phyloP scores from a whole-genome alignment of 2,329 filamentous ascomycete species.

The Periconia sp. region DNA sequence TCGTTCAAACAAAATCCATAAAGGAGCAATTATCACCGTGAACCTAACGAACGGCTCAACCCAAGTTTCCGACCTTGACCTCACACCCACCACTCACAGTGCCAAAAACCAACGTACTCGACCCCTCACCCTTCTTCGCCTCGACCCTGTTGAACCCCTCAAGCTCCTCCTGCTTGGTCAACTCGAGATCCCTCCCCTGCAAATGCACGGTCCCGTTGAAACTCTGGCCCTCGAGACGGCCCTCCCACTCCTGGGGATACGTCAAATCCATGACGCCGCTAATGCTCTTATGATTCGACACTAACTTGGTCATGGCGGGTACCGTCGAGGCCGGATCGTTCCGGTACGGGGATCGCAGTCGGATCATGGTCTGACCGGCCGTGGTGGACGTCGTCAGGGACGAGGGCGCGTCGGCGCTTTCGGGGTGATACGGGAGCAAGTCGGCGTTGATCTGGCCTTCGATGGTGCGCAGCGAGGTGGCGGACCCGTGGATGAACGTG shows the following conservation, averaged over 20 bases:
- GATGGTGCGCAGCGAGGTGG: conserved; percentile 37
- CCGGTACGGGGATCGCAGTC: conserved; percentile 36
- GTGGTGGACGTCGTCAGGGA: conserved; percentile 37
- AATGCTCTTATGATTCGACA: conserved; percentile 38
- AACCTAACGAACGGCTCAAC: background rate
- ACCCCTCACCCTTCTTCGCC: conserved; percentile 44
- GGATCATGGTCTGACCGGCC: conserved; percentile 39
- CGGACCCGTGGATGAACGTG: conserved; percentile 44
- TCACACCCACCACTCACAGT: conserved; percentile 36
- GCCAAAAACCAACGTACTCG: conserved; percentile 37
- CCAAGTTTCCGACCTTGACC: conserved; percentile 31
- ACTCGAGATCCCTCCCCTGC: conserved; percentile 41
- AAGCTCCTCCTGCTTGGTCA: conserved; percentile 29
- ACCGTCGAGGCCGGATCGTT: conserved; percentile 10
- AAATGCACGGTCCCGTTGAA: conserved; percentile 42
- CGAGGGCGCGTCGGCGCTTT: conserved; percentile 24
- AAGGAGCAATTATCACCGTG: too few relatives aligned
- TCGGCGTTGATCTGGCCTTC: conserved; percentile 43
- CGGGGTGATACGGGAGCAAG: conserved; percentile 38
- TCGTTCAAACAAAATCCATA: too few relatives aligned
- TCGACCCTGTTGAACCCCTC: conserved; percentile 36
- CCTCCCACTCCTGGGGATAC: conserved; percentile 49
- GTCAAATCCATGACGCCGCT: conserved; percentile 39
- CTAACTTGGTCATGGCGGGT: conserved; percentile 28
- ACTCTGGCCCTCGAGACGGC: conserved; percentile 40